These are phyloP conservation scores for Phytophthora kernoviae DNA, from an alignment of 352 stramenopile genomes.

Conservation along the genomic window DNA sequence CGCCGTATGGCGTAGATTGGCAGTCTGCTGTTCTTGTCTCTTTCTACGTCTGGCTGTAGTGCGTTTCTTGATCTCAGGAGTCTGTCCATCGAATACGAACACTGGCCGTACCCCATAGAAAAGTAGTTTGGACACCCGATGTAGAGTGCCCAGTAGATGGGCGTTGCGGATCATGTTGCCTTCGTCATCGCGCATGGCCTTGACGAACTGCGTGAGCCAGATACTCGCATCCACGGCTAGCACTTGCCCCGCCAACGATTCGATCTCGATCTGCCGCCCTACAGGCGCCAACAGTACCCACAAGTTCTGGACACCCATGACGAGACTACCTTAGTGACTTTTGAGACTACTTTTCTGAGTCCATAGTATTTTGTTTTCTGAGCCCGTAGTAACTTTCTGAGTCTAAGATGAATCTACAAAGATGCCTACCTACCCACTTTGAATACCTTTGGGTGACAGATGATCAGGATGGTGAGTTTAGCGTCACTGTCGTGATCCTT, in stretches of 20 bases:
- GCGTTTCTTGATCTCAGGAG: slow-evolving; percentile 96
- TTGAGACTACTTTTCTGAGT: neutral
- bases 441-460: too few species aligned
- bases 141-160: slow-evolving; percentile 95
- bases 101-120: slow-evolving; percentile 97
- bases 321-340: neutral
- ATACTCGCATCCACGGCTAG: slow-evolving; percentile 99
- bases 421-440: too few species aligned
- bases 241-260: slow-evolving; percentile 95
- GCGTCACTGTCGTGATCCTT: too few species aligned
- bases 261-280: slow-evolving; percentile 96
- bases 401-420: too few species aligned
- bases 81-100: slow-evolving; percentile 99
- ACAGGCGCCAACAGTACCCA: slow-evolving; percentile 97
- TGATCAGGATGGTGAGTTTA: too few species aligned
- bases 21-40: slow-evolving; percentile 69
- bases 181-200: slow-evolving; percentile 96
- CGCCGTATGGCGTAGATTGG: slow-evolving; percentile 91
- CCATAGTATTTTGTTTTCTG: too few species aligned
- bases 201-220: slow-evolving; percentile 99
- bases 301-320: slow-evolving; percentile 99
- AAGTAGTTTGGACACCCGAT: slow-evolving; percentile 93
- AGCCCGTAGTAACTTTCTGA: too few species aligned
- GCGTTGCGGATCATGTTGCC: slow-evolving; percentile 95
- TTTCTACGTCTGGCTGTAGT: slow-evolving; percentile 73